Base-by-base conservation (phyloP, 352 stramenopile genomes). In the Albugo candida region DNA sequence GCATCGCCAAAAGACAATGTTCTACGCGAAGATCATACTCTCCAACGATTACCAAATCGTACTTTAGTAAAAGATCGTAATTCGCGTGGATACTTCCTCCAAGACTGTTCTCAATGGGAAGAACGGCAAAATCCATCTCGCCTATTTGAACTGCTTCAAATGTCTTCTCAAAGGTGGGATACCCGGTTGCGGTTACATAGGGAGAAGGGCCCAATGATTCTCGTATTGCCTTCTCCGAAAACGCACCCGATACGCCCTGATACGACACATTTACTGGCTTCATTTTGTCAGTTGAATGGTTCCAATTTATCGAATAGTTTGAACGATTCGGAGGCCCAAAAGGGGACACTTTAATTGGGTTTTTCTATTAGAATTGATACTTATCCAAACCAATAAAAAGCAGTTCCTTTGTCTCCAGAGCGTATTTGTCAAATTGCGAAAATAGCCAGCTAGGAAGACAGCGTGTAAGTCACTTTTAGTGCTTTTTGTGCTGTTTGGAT, bases 211-310 rank as follows among this genome's bases (percentile, higher is more conserved):
- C 20, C 11, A 98, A 62, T 4, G 98, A 65, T 63, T 97, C 85
- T 13, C 88, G 69, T 38, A 93, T 83, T 11, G 92, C 87, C 61
- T 97, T 97, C 76, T 98, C 92, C 16, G 88, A 97, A 70, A 98
- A 98, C 1, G 92, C 93, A 20, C 94, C 94, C 20, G 92, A 81
- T 62, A 97, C 89, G 44, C 94, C 94, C 68, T 98, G 92, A 64
- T 96, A 97, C 51, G 86, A 79, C 21, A 97, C 72, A 67, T 88
- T 86, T 47, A 96, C 72, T 49, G 70, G 24, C 24, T 31, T 31
- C 24, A 31, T 31, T 31, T 31, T 19, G 12, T n/a, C 36, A 34
- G 31, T 5, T 19, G 35, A 24, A 13, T 48, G 47, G 35, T 48
- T 56, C 20, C 3, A 53, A 53, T 24, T 21, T 47, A 48, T 55